Evolutionary conservation across 208 protist genomes (phyloP).

Genomic region (Leishmania tarentolae): DNA sequence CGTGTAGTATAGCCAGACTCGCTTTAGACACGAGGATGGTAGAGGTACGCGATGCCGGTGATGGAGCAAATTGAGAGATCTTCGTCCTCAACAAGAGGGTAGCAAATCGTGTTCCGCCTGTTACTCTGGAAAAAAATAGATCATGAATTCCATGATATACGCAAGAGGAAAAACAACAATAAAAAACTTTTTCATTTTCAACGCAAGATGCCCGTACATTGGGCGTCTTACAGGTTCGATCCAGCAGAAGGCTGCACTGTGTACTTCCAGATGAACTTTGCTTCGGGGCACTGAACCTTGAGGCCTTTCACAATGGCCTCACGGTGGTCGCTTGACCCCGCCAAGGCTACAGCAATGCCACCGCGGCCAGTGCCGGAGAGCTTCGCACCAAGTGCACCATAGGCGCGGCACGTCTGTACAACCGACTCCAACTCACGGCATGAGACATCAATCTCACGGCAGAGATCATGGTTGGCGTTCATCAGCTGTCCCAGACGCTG

Average conservation of each 20-base stretch:
- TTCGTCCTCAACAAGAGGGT: not conserved
- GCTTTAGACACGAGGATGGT: not conserved
- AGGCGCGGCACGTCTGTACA: conserved; percentile 37
- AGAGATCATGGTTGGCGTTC: conserved; percentile 71
- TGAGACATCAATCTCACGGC: conserved; percentile 60
- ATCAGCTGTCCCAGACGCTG: conserved; percentile 54
- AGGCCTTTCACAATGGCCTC: conserved; percentile 52
- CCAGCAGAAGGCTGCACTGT: conserved; percentile 34
- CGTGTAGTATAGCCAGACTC: not conserved
- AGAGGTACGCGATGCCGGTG: not conserved
- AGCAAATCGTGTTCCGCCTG: not conserved
- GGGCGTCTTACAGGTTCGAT: conserved; percentile 7
- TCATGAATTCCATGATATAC: no score
- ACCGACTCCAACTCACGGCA: conserved; percentile 76
- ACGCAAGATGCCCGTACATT: not conserved
- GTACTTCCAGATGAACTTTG: conserved; percentile 83
- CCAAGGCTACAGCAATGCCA: conserved; percentile 73
- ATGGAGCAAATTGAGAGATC: not conserved
- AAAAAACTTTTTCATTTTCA: not conserved
- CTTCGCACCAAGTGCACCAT: conserved; percentile 78
- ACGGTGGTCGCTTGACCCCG: conserved; percentile 25
- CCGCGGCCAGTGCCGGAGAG: conserved; percentile 83
- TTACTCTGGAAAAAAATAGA: not conserved
- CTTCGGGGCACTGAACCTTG: conserved; percentile 39
- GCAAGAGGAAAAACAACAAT: not conserved